These are phyloP conservation scores for Lindgomyces ingoldianus DNA, from an alignment of 495 filamentous ascomycete genomes.

Conservation along the genomic window DNA sequence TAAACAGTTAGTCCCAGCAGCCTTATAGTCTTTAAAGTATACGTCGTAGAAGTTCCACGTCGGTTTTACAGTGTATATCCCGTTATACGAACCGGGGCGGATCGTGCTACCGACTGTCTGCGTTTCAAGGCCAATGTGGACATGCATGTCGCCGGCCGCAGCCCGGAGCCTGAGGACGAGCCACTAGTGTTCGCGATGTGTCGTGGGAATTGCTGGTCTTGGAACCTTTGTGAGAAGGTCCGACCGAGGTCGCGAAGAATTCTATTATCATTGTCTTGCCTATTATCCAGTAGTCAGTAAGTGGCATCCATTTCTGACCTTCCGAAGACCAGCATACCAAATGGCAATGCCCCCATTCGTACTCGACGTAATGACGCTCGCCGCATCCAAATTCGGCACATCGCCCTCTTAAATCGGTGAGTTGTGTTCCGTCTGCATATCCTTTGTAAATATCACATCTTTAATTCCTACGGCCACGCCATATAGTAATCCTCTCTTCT, in stretches of 20 bases:
- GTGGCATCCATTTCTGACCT: background rate
- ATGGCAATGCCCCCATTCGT: conserved; percentile 53
- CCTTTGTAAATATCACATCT: conserved; percentile 62
- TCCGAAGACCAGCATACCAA: conserved; percentile 42
- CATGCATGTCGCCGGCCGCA: conserved; percentile 55
- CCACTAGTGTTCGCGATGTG: conserved; percentile 52
- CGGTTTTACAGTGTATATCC: conserved; percentile 58
- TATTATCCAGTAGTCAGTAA: background rate
- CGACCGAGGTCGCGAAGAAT: conserved; percentile 49
- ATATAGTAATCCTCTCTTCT: conserved; percentile 55
- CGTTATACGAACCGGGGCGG: conserved; percentile 58
- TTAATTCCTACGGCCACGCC: conserved; percentile 59
- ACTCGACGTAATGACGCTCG: conserved; percentile 48
- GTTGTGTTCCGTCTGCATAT: conserved; percentile 57
- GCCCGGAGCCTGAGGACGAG: conserved; percentile 57
- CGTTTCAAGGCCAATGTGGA: conserved; percentile 51
- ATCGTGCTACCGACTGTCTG: conserved; percentile 54
- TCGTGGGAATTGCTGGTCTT: conserved; percentile 53
- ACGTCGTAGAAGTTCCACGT: conserved; percentile 52
- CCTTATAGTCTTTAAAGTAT: too few relatives aligned
- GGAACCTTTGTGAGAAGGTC: conserved; percentile 34
- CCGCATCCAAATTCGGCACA: conserved; percentile 48
- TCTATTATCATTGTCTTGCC: conserved; percentile 54
- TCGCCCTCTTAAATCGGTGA: conserved; percentile 51
- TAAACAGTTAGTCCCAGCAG: too few relatives aligned